Conservation (phyloP, 2,329 filamentous ascomycete species). For the Massarina eburnea region DNA sequence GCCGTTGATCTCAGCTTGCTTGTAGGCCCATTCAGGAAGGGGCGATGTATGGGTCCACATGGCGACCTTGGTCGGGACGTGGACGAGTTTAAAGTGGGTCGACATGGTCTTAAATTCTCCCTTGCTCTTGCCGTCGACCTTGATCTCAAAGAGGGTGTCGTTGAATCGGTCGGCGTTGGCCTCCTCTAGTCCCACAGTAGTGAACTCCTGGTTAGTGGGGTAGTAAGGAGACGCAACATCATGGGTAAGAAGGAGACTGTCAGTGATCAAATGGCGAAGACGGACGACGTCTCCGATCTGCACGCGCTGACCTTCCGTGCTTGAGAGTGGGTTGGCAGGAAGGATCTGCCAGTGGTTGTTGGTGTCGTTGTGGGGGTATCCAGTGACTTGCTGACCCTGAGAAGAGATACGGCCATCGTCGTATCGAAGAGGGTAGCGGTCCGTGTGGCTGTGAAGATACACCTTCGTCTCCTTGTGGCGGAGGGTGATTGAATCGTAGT, state of each 20-base stretch:
- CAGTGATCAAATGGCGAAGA: slow-evolving; percentile 81
- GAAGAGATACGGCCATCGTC: slow-evolving; percentile 97
- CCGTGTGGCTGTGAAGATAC: slow-evolving; percentile 90
- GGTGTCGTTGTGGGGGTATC: slow-evolving; percentile 96
- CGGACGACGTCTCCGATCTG: slow-evolving; percentile 84
- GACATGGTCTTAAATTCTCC: slow-evolving; percentile 90
- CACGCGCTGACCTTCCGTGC: slow-evolving; percentile 65
- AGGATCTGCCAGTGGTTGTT: slow-evolving; percentile 98
- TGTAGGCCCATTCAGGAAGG: slow-evolving; percentile 95
- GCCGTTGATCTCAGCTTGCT: slow-evolving; percentile 98
- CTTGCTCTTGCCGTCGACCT: slow-evolving; percentile 79
- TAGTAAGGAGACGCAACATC: slow-evolving; percentile 96
- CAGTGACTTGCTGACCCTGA: slow-evolving; percentile 95
- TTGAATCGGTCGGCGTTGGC: slow-evolving; percentile 74
- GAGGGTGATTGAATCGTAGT: slow-evolving; percentile 84
- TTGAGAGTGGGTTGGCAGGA: slow-evolving; percentile 57
- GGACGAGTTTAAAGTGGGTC: slow-evolving; percentile 93
- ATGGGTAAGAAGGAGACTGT: slow-evolving; percentile 85
- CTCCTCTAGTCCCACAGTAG: slow-evolving; percentile 72
- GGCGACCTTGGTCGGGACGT: slow-evolving; percentile 91
- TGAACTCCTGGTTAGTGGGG: slow-evolving; percentile 98
- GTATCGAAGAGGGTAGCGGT: slow-evolving; percentile 89
- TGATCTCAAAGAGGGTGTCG: slow-evolving; percentile 91
- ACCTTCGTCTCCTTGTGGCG: slow-evolving; percentile 97
- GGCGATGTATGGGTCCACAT: slow-evolving; percentile 98